A percentile compares a stretch with the other conserved stretches of the same genome.
Evolutionary conservation across 805 yeast genomes (phyloP).

Genomic region (Nakazawaea ishiwadae): DNA sequence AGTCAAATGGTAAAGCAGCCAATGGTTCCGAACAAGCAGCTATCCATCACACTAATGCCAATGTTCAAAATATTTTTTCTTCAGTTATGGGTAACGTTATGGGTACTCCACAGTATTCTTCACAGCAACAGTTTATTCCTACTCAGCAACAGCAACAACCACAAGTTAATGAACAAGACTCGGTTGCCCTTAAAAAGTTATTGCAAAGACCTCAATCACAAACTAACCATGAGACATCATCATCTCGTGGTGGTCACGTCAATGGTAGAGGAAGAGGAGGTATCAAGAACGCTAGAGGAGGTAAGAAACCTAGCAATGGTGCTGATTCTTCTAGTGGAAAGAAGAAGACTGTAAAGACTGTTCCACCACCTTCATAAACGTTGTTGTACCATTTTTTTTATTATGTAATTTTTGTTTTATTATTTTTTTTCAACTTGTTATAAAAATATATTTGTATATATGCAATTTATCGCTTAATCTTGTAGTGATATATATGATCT

Average conservation of each 20-base stretch:
- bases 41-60: conserved; percentile 13
- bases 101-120: conserved; percentile 10
- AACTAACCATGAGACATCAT: not conserved
- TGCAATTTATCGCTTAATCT: no score
- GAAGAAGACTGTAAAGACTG: conserved; percentile 4
- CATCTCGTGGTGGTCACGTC: not conserved
- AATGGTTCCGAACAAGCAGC: conserved; percentile 1
- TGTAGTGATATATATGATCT: not conserved
- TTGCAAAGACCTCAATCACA: not conserved
- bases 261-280: not conserved
- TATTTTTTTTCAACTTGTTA: not conserved
- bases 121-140: no score
- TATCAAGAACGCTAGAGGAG: not conserved
- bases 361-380: conserved; percentile 6
- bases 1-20: conserved; percentile 6
- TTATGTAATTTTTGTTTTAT: not conserved
- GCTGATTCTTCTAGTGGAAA: not conserved
- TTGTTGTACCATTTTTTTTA: not conserved
- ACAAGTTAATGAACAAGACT: conserved; percentile 1
- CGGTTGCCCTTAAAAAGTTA: conserved; percentile 3
- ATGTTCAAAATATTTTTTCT: conserved; percentile 25
- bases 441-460: not conserved
- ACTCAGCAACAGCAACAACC: conserved; percentile 1
- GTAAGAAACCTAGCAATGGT: not conserved
- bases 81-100: conserved; percentile 22